Conservation (phyloP, 2,329 filamentous ascomycete species). For the Calonectria honghensis region DNA sequence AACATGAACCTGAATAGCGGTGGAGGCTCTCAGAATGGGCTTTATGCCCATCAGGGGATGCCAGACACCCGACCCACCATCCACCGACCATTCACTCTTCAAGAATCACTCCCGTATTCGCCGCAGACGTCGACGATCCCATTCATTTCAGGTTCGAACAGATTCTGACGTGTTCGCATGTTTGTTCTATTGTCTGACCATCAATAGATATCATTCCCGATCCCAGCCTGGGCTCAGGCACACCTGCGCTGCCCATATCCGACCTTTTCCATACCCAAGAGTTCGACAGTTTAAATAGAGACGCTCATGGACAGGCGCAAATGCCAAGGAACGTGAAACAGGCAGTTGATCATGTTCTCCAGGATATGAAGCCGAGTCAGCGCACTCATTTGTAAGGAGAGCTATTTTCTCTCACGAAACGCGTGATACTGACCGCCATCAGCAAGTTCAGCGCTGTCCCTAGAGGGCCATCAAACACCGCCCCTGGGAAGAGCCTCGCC, state of each 20-base stretch:
- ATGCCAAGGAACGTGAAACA: slow-evolving; percentile 81
- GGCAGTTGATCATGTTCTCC: slow-evolving; percentile 83
- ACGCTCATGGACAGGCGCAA: slow-evolving; percentile 75
- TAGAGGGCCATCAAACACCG: slow-evolving; percentile 48
- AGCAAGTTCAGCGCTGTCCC: slow-evolving; percentile 71
- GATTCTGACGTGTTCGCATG: neutral
- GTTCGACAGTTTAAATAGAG: slow-evolving; percentile 82
- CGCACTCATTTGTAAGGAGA: slow-evolving; percentile 79
- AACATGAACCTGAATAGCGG: slow-evolving; percentile 57
- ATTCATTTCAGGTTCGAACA: slow-evolving; percentile 80
- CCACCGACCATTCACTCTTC: slow-evolving; percentile 75
- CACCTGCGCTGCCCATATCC: slow-evolving; percentile 70
- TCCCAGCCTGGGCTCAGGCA: slow-evolving; percentile 75
- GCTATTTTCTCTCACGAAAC: neutral
- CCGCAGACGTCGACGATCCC: slow-evolving; percentile 88
- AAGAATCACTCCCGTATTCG: slow-evolving; percentile 87
- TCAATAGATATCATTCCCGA: slow-evolving; percentile 78
- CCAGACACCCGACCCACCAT: slow-evolving; percentile 53
- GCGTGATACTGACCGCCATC: slow-evolving; percentile 53
- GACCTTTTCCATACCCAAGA: slow-evolving; percentile 71
- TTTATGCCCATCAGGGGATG: slow-evolving; percentile 51
- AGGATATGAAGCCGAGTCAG: slow-evolving; percentile 82
- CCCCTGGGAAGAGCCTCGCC: slow-evolving; percentile 57
- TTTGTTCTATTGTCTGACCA: slow-evolving; percentile 44
- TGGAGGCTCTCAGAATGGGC: slow-evolving; percentile 60